phyloP scores from a whole-genome alignment of 73 alveolate species.

The Paramecium sonneborni region DNA sequence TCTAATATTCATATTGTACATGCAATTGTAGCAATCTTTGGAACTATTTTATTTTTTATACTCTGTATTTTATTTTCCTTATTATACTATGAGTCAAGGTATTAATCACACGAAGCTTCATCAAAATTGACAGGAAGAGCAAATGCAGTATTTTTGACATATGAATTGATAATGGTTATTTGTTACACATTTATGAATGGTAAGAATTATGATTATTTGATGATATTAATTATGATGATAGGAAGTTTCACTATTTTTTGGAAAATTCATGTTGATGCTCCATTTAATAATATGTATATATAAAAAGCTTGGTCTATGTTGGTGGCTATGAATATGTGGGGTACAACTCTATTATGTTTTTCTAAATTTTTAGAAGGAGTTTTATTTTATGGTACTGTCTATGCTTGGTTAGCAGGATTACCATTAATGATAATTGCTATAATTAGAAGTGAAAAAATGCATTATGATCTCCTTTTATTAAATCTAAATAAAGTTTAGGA shows the following conservation, averaged over 20 bases:
- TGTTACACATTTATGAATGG: slow-evolving; percentile 54
- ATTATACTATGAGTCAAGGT: slow-evolving; percentile 28
- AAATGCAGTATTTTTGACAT: not conserved
- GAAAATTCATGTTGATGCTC: slow-evolving; percentile 62
- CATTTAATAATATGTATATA: slow-evolving; percentile 48
- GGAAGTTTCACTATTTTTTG: slow-evolving; percentile 58
- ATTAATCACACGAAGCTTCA: not conserved
- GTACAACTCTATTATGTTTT: slow-evolving; percentile 55
- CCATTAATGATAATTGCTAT: slow-evolving; percentile 56
- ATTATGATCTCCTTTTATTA: slow-evolving; percentile 44
- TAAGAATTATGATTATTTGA: slow-evolving; percentile 54
- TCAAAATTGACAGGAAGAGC: slow-evolving; percentile 54
- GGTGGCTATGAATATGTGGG: slow-evolving; percentile 61
- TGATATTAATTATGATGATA: slow-evolving; percentile 42
- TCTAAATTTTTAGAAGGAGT: slow-evolving; percentile 61
- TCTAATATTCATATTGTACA: slow-evolving; percentile 48
- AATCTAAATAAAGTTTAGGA: slow-evolving; percentile 59
- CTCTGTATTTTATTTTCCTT: not conserved
- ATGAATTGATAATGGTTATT: slow-evolving; percentile 7
- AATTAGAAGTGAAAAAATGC: slow-evolving; percentile 45
- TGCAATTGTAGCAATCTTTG: slow-evolving; percentile 40
- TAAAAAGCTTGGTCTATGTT: slow-evolving; percentile 57
- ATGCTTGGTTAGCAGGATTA: slow-evolving; percentile 63
- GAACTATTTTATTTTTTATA: not conserved
- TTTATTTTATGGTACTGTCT: slow-evolving; percentile 60